Percentiles rank a stretch among this genome's conserved stretches.
These are phyloP conservation scores for Lepidium africanum DNA, from an alignment of 345 rosid genomes.

Conservation along the genomic window DNA sequence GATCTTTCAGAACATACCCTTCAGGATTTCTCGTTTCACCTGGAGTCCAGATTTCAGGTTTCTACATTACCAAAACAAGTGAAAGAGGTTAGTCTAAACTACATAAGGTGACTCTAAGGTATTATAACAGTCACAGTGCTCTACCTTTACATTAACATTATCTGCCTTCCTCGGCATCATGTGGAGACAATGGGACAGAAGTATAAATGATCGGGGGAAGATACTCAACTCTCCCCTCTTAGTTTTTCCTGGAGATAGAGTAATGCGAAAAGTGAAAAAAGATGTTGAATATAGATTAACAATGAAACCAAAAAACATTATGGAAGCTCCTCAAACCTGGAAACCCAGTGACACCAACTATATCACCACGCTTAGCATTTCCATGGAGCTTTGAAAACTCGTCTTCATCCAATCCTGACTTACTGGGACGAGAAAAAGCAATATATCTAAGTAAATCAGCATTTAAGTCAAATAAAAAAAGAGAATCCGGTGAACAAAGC, in stretches of 20 bases:
- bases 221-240: slow-evolving; percentile 93
- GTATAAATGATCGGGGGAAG: slow-evolving; percentile 51
- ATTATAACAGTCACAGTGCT: background rate
- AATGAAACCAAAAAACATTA: background rate
- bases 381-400: slow-evolving; percentile 66
- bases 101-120: background rate
- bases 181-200: slow-evolving; percentile 88
- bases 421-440: slow-evolving; percentile 36
- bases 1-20: slow-evolving; percentile 74
- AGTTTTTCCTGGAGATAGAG: slow-evolving; percentile 55
- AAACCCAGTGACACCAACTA: slow-evolving; percentile 87
- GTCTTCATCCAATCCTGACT: slow-evolving; percentile 69
- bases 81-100: background rate
- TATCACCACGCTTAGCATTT: slow-evolving; percentile 81
- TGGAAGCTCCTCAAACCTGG: slow-evolving; percentile 51
- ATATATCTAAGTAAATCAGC: background rate
- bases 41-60: slow-evolving; percentile 58
- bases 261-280: background rate
- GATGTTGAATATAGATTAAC: background rate
- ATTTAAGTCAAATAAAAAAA: background rate
- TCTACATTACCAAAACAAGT: slow-evolving; percentile 35
- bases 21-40: slow-evolving; percentile 80
- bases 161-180: slow-evolving; percentile 71
- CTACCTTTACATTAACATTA: slow-evolving; percentile 47
- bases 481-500: background rate